Evolutionary conservation across 208 protist genomes (phyloP), one percentile per base, ranked within the genome.

Genomic region (Vickermania spadyakhi): DNA sequence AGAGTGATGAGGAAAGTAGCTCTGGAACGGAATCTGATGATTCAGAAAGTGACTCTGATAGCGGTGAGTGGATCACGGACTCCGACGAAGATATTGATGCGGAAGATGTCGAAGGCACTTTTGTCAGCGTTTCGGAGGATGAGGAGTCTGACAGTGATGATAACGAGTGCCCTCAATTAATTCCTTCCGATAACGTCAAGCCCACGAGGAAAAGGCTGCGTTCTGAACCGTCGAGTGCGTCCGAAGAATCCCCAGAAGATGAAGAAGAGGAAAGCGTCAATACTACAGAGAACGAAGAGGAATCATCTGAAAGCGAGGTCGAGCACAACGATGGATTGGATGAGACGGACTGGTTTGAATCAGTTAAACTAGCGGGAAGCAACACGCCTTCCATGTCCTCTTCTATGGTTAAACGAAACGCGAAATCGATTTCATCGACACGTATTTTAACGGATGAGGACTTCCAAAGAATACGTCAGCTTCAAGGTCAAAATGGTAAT

Each of bases 381-480:
- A 55, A 56, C 14, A 68, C 52, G 42, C 64, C 63, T 51, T 74
- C 67, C 50, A 68, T 59, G 18, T 60, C 70, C 21, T 22, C 71
- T 4, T 80, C 83, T 21, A 23, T 66, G 23, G 49, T 67, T 1
- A 73, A 72, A 59, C 78, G 75, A 21, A 76, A 68, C 50, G 62
- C 52, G 11, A 57, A 68, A 0, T 82, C 81, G 3, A 60, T 86
- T 11, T 70, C 84, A 0, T 75, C 81, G 13, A 60, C 64, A 1
- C 81, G 85, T 22, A 73, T 94, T 62, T 70, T 94, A 13, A 88
- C 80, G 11, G 88, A 94, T 45, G 83, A 62, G 41, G 88, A 94
- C 60, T 92, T 95, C 66, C 69, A 82, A 50, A 84, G 79, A 68
- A 90, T 95, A 45, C 86, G 81, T 7, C 72, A 74, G 51, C 75